Percentiles rank a stretch among this genome's conserved stretches.
Evolutionary conservation across 257 asterid genomes (phyloP).

Genomic region (Eustoma russellianum): DNA sequence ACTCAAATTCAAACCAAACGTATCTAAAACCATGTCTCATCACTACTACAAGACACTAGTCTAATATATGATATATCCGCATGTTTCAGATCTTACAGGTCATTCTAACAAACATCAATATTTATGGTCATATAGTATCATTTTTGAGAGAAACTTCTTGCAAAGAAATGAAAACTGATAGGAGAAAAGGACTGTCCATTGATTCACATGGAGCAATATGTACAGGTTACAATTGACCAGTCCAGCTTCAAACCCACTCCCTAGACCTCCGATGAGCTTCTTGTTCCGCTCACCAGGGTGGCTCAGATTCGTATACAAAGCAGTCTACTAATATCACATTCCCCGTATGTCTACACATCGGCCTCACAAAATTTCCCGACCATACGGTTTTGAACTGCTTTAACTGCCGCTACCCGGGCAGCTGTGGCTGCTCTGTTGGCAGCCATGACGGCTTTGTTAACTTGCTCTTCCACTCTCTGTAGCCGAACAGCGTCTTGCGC

Average conservation of each 20-base stretch:
- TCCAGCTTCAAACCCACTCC: constrained; percentile 7
- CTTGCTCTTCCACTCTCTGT: constrained; percentile 53
- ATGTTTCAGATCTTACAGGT: too few relatives aligned
- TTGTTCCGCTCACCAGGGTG: constrained; percentile 24
- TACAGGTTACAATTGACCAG: constrained; percentile 5
- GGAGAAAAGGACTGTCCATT: background rate
- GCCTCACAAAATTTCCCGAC: constrained; percentile 65
- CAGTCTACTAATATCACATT: constrained; percentile 23
- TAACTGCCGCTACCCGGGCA: constrained; percentile 87
- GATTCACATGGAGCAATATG: constrained; percentile 4
- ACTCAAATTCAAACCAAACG: too few relatives aligned
- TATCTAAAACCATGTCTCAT: too few relatives aligned
- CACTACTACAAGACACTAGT: too few relatives aligned
- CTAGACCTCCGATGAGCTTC: constrained; percentile 27
- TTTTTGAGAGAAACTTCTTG: too few relatives aligned
- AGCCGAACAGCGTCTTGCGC: constrained; percentile 54
- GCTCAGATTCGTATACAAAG: constrained; percentile 9
- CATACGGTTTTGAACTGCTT: constrained; percentile 80
- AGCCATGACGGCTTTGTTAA: constrained; percentile 64
- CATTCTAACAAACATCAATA: too few relatives aligned
- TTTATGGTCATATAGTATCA: too few relatives aligned
- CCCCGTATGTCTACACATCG: constrained; percentile 26
- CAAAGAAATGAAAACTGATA: too few relatives aligned
- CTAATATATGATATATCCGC: too few relatives aligned
- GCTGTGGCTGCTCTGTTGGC: constrained; percentile 87